These are phyloP conservation scores for Nicotiana obtusifolia DNA, from an alignment of 257 asterid species.

Conservation along the genomic window DNA sequence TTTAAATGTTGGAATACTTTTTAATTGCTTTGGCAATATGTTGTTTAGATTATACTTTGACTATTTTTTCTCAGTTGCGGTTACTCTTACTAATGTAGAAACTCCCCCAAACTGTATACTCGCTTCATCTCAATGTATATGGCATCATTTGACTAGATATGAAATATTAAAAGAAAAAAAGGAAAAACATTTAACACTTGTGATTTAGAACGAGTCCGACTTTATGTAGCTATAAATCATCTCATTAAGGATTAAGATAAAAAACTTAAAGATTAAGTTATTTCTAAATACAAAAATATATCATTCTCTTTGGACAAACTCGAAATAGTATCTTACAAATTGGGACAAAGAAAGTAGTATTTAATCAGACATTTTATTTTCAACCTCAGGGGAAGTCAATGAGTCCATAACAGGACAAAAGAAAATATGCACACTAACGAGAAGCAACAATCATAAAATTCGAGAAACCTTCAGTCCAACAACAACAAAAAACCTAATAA, in stretches of 20 bases:
- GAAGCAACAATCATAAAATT: neutral
- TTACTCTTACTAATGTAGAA: too few species aligned
- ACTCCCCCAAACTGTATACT: too few species aligned
- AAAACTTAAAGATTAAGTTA: too few species aligned
- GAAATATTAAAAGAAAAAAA: too few species aligned
- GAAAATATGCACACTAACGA: neutral
- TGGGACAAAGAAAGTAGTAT: neutral
- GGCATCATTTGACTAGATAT: too few species aligned
- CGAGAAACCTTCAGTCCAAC: neutral
- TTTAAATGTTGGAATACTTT: neutral
- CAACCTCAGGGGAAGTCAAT: neutral
- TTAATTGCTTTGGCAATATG: neutral
- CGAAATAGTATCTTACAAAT: too few species aligned
- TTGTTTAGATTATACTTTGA: neutral
- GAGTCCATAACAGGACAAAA: neutral
- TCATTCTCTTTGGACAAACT: too few species aligned
- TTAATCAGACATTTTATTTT: neutral
- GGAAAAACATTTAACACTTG: too few species aligned
- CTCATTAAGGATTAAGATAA: too few species aligned
- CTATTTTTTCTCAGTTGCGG: too few species aligned
- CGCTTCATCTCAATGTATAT: too few species aligned
- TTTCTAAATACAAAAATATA: too few species aligned
- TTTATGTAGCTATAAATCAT: neutral
- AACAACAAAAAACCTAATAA: neutral
- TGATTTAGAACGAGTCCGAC: neutral